A percentile compares a stretch with the other conserved stretches of the same genome.
These are phyloP conservation scores for Xylaria sp. DNA, from an alignment of 2,329 filamentous ascomycete genomes.

Conservation along the genomic window DNA sequence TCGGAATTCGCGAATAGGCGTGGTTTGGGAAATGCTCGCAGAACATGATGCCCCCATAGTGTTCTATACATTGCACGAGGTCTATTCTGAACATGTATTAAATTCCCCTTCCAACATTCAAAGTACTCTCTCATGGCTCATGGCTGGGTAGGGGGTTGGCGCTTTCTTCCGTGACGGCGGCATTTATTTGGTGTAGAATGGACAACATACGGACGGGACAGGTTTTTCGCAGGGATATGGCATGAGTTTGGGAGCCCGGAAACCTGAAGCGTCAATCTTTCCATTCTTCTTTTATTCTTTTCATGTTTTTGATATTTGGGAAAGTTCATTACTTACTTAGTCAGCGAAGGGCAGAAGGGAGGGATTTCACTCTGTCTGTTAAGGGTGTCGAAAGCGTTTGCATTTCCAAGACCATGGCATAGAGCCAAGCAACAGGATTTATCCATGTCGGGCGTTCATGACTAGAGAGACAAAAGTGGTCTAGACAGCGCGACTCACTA, in stretches of 20 bases:
- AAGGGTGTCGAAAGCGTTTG: conserved; percentile 28
- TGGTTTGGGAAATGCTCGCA: conserved; percentile 12
- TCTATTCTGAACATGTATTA: conserved; percentile 2
- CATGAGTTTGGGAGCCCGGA: conserved; percentile 25
- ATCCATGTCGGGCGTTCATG: conserved; percentile 37
- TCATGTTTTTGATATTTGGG: neutral
- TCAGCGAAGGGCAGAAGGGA: conserved; percentile 17
- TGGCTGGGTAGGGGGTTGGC: conserved; percentile 36
- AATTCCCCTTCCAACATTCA: conserved; percentile 26
- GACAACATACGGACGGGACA: conserved; percentile 34
- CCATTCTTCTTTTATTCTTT: neutral
- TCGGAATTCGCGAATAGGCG: conserved; percentile 14
- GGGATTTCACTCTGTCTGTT: conserved; percentile 10
- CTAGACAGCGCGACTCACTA: conserved; percentile 42
- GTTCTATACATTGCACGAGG: conserved; percentile 2
- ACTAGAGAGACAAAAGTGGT: conserved; percentile 37
- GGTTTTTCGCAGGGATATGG: conserved; percentile 32
- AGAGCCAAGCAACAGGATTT: conserved; percentile 27
- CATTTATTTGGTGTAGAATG: conserved; percentile 39
- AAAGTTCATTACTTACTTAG: conserved; percentile 16
- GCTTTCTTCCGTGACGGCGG: conserved; percentile 26
- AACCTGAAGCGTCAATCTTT: conserved; percentile 19
- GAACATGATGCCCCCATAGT: conserved; percentile 24
- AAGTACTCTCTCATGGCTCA: conserved; percentile 27
- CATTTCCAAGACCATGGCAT: conserved; percentile 31